Percentiles rank a stretch among this genome's conserved stretches.
These are phyloP conservation scores for Auriscalpium microsporum DNA, from an alignment of 768 basidiomycete species.

Conservation along the genomic window DNA sequence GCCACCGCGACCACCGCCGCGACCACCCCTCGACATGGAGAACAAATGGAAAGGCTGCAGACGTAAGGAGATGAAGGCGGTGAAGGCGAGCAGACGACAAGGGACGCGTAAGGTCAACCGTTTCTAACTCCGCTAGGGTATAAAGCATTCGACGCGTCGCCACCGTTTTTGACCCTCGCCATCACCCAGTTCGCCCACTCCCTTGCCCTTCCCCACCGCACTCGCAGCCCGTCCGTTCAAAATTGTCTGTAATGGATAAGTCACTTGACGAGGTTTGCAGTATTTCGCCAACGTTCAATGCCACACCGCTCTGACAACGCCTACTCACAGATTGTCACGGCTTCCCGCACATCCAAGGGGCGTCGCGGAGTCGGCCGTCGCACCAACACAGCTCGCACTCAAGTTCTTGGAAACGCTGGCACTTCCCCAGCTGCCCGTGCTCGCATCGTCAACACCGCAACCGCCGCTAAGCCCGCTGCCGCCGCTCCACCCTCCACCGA, in stretches of 20 bases:
- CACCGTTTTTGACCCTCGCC: not conserved
- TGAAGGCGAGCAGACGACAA: not conserved
- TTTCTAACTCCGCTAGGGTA: slow-evolving; percentile 16
- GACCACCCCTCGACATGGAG: slow-evolving; percentile 45
- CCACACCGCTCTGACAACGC: slow-evolving; percentile 19
- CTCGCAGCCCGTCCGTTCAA: not conserved
- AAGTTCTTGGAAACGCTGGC: slow-evolving; percentile 50
- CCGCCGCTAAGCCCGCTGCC: slow-evolving; percentile 30
- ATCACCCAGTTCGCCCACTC: not conserved
- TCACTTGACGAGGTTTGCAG: slow-evolving; percentile 66
- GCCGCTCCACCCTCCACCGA: slow-evolving; percentile 42
- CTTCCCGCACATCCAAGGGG: slow-evolving; percentile 36
- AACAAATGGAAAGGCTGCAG: too few species aligned
- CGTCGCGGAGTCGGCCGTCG: slow-evolving; percentile 37
- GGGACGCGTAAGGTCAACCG: not conserved
- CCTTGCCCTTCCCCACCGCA: not conserved
- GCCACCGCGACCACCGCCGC: slow-evolving; percentile 38
- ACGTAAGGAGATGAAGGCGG: not conserved
- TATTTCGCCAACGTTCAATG: not conserved
- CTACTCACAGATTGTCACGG: slow-evolving; percentile 50
- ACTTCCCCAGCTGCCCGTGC: slow-evolving; percentile 44
- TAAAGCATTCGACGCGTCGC: not conserved
- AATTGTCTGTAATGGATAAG: slow-evolving; percentile 55
- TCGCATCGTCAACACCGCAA: slow-evolving; percentile 36
- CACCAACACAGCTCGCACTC: slow-evolving; percentile 39